Conservation (phyloP, 495 filamentous ascomycete species). For the Penicillium roqueforti region DNA sequence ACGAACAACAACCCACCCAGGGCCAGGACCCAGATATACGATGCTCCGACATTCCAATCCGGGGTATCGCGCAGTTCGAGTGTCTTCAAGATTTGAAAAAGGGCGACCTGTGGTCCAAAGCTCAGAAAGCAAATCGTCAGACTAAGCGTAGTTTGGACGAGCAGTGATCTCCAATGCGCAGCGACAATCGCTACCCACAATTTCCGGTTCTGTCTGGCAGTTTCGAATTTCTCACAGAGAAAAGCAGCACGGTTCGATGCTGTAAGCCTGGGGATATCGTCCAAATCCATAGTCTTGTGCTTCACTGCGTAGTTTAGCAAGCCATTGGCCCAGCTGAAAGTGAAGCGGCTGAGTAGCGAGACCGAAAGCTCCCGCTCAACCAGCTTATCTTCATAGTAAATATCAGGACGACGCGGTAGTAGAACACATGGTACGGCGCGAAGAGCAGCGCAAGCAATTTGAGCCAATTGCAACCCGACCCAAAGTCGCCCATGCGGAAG, state of each 20-base stretch:
- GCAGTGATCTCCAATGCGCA: constrained; percentile 50
- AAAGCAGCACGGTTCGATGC: constrained; percentile 24
- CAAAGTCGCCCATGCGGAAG: constrained; percentile 11
- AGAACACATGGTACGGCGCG: constrained; percentile 31
- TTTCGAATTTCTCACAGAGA: constrained; percentile 47
- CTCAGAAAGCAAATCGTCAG: constrained; percentile 50
- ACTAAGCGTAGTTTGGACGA: constrained; percentile 53
- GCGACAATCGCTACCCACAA: constrained; percentile 59
- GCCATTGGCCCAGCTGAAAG: constrained; percentile 56
- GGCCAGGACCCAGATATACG: constrained; percentile 65
- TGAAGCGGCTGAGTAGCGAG: constrained; percentile 58
- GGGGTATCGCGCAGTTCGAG: constrained; percentile 55
- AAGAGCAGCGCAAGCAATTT: constrained; percentile 24
- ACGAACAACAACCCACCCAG: constrained; percentile 55
- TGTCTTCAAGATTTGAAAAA: constrained; percentile 56
- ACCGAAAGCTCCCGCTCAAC: constrained; percentile 63
- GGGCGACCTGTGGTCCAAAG: constrained; percentile 67
- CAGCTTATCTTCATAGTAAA: constrained; percentile 50
- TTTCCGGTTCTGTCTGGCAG: constrained; percentile 39
- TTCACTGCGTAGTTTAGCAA: constrained; percentile 51
- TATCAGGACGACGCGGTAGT: constrained; percentile 64
- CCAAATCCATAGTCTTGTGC: constrained; percentile 54
- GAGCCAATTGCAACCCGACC: constrained; percentile 18
- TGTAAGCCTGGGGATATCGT: constrained; percentile 51
- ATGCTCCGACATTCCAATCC: constrained; percentile 33